Base-by-base conservation (phyloP, 164 flowering plant genomes). In the Magnolia sinica region DNA sequence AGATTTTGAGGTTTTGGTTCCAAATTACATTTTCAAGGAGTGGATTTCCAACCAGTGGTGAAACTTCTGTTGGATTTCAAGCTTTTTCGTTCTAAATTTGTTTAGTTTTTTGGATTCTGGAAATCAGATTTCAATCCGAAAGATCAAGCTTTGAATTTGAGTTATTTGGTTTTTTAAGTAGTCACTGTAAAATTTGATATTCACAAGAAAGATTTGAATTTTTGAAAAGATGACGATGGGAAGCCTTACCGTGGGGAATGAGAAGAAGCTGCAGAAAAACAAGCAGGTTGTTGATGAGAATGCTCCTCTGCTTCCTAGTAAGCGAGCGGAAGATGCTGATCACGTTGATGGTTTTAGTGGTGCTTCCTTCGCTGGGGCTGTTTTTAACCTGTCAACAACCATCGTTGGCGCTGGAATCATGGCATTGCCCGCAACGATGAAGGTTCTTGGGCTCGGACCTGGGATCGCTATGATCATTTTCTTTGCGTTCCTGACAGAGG, bases 361-460 rank as follows among this genome's bases (percentile, higher is more conserved):
- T 66, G 98, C 94, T 81, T 93, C 98, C 7, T 93, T 89, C 79
- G 59, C 89, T 61, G 98, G 98, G 27, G 96, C 91, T 1, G 98
- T 95, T 50, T 91, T 95, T 80, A 95, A 95, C 74, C 77, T 95
- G n/a, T 89, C 98, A 4, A 93, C 98, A 1, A 92, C 98, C 3
- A 84, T 95, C 72, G 88, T 95, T 66, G 98, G 98, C 59, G 98
- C 98, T 64, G 98, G 98, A 31, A 93, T 95, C 82, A 95, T 95
- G 98, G 91, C 97, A 13, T 84, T 95, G 83, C 98, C 98, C n/a
- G 98, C 98, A 0, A 90, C 98, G 37, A 91, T 95, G 94, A 95
- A 93, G 78, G 94, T 87, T 67, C 66, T 95, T 64, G 98, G 98
- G 49, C 90, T 95, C 58, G 87, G 71, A n/a, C 87, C 85, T 58